Percentiles rank a stretch among this genome's conserved stretches.
Conservation (phyloP, 345 rosid species). For the Gossypium australe region DNA sequence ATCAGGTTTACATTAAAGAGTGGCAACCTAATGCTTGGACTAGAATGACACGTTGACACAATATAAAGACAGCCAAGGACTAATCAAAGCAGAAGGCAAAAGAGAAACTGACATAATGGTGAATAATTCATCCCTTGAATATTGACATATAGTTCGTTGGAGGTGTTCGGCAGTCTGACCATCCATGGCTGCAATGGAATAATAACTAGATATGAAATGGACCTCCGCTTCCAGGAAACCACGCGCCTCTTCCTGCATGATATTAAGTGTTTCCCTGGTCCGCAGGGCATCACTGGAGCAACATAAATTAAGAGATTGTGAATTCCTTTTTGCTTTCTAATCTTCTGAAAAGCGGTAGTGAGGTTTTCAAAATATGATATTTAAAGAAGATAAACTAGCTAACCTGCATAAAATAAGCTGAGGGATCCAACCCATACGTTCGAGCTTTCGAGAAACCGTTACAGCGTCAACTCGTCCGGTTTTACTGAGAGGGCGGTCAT, state of each 20-base stretch:
- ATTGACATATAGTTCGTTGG: conserved; percentile 58
- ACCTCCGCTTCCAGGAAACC: conserved; percentile 66
- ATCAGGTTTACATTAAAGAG: not conserved
- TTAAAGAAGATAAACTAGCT: not conserved
- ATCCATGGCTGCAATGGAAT: conserved; percentile 95
- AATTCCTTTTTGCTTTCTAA: not conserved
- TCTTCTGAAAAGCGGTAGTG: not conserved
- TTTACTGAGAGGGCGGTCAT: conserved; percentile 82
- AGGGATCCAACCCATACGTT: conserved; percentile 81
- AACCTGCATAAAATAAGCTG: conserved; percentile 80
- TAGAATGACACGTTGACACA: not conserved
- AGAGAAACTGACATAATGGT: conserved; percentile 70
- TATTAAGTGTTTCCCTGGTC: conserved; percentile 65
- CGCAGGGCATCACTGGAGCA: conserved; percentile 71
- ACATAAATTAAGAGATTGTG: not conserved
- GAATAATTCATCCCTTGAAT: conserved; percentile 55
- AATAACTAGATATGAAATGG: conserved; percentile 85
- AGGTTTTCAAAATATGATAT: not conserved
- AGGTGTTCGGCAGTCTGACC: conserved; percentile 95
- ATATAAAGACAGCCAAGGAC: not conserved
- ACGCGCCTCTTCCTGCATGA: conserved; percentile 83
- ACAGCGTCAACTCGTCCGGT: conserved; percentile 62
- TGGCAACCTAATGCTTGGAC: not conserved
- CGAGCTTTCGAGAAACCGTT: conserved; percentile 57
- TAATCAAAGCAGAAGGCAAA: not conserved